Base-by-base conservation (phyloP, 805 yeast genomes). In the Lachancea cidri region DNA sequence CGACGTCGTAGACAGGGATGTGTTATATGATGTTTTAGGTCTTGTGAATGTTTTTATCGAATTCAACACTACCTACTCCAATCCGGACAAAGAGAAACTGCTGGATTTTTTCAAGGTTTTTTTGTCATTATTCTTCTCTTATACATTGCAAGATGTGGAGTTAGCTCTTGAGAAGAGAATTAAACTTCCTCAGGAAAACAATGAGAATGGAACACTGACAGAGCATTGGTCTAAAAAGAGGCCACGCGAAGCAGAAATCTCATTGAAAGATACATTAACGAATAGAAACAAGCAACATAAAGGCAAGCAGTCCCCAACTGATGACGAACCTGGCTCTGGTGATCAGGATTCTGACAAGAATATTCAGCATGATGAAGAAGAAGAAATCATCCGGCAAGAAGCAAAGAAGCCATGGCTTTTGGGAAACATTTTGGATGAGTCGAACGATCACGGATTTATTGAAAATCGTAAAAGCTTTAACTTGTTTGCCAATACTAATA, bases 401-500 rank as follows among this genome's bases (percentile, higher is more conserved):
- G 60, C 60, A 8, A 55, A 52, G 32, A 56, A 50, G 36, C 65
- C 65, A 17, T 62, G 66, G 66, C 43, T 62, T 29, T 43, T 58
- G 3, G 66, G 66, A n/a, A 54, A 50, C 36, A 43, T 62, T 4
- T 47, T 62, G 17, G 62, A 61, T 17, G 62, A 57, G 17, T 58
- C 60, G 2, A 58, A 55, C 22, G 50, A 55, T 13, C 52, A 56
- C 18, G 60, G 66, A 15, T 37, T 50, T 17, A 62, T 64, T 25
- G 36, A 46, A 11, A 48, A 66, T 41, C 74, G 89, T 53, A 69
- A 68, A 22, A 75, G 71, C 36, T 87, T 68, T 69, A 89, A 88
- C 60, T 62, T 89, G 53, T 93, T 91, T 70, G 86, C 86, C 46
- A 89, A 91, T 63, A 82, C 96, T 4, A 81, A 89, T 43, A 76